Conservation (phyloP, 2,329 filamentous ascomycete genomes). For the Aspergillus brunneoviolaceus region DNA sequence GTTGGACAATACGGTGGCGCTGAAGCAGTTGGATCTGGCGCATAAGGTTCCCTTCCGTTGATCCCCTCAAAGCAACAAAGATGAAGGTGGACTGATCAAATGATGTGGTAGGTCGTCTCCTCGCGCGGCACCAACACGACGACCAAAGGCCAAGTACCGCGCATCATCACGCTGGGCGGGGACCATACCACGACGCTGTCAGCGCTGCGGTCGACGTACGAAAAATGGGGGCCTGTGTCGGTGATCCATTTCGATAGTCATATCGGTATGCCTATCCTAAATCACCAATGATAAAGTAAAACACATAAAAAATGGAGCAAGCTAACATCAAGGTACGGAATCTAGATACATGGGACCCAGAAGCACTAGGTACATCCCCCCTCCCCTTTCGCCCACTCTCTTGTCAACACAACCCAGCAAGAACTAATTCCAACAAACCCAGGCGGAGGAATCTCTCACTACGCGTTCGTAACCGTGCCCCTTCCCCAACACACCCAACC, state of each 20-base stretch:
- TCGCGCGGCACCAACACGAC: slow-evolving; percentile 46
- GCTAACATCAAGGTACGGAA: too few species aligned
- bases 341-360: slow-evolving; percentile 55
- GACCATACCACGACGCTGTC: slow-evolving; percentile 58
- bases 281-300: too few species aligned
- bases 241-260: slow-evolving; percentile 61
- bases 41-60: slow-evolving; percentile 42
- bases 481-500: too few species aligned
- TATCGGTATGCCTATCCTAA: slow-evolving; percentile 25
- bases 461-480: slow-evolving; percentile 31
- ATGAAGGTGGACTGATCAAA: too few species aligned
- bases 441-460: slow-evolving; percentile 22
- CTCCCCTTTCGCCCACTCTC: too few species aligned
- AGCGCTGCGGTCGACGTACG: slow-evolving; percentile 50
- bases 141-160: slow-evolving; percentile 34
- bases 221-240: slow-evolving; percentile 53
- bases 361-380: slow-evolving; percentile 45
- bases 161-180: slow-evolving; percentile 55
- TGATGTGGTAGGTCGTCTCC: slow-evolving; percentile 42
- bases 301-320: not conserved
- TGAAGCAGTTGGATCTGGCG: slow-evolving; percentile 54
- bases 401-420: slow-evolving; percentile 26
- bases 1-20: slow-evolving; percentile 55
- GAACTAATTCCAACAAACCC: not conserved
- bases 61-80: too few species aligned